Evolutionary conservation across 2,329 filamentous ascomycete genomes (phyloP).

Genomic region (Didymellaceae sp.): DNA sequence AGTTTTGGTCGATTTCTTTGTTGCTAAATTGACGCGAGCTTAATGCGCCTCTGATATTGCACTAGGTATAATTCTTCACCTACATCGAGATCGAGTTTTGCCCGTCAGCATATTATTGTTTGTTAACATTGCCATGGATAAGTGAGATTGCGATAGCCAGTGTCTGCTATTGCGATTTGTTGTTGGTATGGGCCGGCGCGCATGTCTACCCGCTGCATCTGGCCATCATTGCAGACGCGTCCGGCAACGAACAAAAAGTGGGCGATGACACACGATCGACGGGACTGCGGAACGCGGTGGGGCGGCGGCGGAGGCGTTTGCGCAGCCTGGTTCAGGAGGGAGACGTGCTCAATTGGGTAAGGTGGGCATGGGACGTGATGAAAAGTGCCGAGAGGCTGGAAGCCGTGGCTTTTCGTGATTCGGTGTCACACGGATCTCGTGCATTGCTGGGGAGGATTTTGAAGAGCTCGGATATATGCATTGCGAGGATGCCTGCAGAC

Average conservation of each 20-base stretch:
- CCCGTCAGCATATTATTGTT: no score
- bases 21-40: no score
- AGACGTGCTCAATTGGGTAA: conserved; percentile 1
- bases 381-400: conserved; percentile 9
- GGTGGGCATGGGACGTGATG: not conserved
- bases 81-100: no score
- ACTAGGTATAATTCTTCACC: no score
- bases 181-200: not conserved
- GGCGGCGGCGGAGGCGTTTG: conserved; percentile 12
- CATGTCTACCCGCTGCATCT: no score
- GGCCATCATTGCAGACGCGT: no score
- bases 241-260: conserved; percentile 7
- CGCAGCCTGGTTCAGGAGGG: conserved; percentile 9
- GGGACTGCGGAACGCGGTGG: conserved; percentile 8
- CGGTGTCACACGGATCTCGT: not conserved
- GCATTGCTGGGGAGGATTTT: not conserved
- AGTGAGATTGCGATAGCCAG: no score
- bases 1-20: no score
- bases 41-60: no score
- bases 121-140: no score
- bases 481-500: not conserved
- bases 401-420: conserved; percentile 7
- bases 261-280: conserved; percentile 18
- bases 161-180: not conserved
- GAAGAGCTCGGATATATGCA: not conserved